phyloP scores from a whole-genome alignment of 2,329 filamentous ascomycete species.

The Talaromyces sp. region DNA sequence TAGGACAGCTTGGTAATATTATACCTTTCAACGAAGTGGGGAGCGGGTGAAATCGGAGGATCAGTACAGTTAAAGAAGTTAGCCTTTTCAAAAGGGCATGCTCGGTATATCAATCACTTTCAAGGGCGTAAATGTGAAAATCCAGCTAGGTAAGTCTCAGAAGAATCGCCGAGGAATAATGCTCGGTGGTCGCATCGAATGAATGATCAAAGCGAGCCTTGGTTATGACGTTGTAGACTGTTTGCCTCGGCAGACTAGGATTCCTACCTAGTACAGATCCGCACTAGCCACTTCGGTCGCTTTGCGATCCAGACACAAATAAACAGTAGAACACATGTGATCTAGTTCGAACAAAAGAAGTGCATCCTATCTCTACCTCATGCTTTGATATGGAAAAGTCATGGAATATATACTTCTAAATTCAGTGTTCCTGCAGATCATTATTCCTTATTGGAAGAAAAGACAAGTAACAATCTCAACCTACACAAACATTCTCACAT shows the following conservation, averaged over 20 bases:
- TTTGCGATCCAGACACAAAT: background rate
- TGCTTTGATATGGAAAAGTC: background rate
- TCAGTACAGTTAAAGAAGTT: background rate
- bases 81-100: background rate
- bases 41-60: background rate
- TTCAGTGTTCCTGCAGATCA: slow-evolving; percentile 26
- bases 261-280: too few species aligned
- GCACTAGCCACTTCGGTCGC: background rate
- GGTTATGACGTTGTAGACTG: slow-evolving; percentile 16
- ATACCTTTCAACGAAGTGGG: background rate
- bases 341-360: too few species aligned
- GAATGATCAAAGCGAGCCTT: background rate
- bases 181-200: background rate
- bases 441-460: slow-evolving; percentile 29
- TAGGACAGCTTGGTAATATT: too few species aligned
- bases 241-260: slow-evolving; percentile 13
- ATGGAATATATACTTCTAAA: slow-evolving; percentile 5
- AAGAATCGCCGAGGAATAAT: slow-evolving; percentile 3
- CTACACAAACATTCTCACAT: slow-evolving; percentile 14
- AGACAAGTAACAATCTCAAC: slow-evolving; percentile 13
- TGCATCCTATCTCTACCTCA: too few species aligned
- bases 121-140: background rate
- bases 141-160: background rate
- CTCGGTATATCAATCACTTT: background rate
- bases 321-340: background rate